Percentiles rank a stretch among this genome's conserved stretches.
phyloP scores from a whole-genome alignment of 2,329 filamentous ascomycete genomes.

The Leptographium procerum region DNA sequence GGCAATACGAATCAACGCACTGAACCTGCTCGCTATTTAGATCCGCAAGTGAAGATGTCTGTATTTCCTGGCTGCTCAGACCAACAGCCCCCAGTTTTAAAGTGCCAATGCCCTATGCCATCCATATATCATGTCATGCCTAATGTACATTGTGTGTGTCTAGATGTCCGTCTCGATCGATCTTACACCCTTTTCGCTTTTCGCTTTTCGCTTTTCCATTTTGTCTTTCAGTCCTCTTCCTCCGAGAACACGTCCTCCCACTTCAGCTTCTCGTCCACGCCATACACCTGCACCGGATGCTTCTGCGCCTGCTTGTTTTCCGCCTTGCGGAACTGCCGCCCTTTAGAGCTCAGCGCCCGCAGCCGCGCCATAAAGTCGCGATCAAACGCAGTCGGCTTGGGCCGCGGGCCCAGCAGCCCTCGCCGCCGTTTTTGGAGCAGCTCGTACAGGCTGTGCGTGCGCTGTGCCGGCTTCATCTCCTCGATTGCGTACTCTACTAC shows the following conservation, averaged over 20 bases:
- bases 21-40: too few species aligned
- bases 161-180: too few species aligned
- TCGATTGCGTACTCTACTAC: slow-evolving; percentile 65
- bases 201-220: slow-evolving; percentile 1
- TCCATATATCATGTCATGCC: neutral
- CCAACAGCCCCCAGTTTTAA: neutral
- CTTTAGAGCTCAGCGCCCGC: slow-evolving; percentile 9
- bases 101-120: neutral
- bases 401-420: neutral
- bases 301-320: slow-evolving; percentile 33
- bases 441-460: slow-evolving; percentile 8
- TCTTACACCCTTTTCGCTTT: neutral
- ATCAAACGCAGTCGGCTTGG: slow-evolving; percentile 5
- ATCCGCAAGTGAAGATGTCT: neutral
- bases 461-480: slow-evolving; percentile 18
- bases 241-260: slow-evolving; percentile 24
- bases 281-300: slow-evolving; percentile 35
- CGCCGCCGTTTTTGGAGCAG: slow-evolving; percentile 9
- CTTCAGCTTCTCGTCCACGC: slow-evolving; percentile 22
- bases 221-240: neutral
- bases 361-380: slow-evolving; percentile 9
- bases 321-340: slow-evolving; percentile 17
- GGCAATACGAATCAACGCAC: too few species aligned
- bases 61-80: neutral
- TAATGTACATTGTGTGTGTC: neutral